Evolutionary conservation across 2,329 filamentous ascomycete genomes (phyloP).

Genomic region (Septoria petroselini): DNA sequence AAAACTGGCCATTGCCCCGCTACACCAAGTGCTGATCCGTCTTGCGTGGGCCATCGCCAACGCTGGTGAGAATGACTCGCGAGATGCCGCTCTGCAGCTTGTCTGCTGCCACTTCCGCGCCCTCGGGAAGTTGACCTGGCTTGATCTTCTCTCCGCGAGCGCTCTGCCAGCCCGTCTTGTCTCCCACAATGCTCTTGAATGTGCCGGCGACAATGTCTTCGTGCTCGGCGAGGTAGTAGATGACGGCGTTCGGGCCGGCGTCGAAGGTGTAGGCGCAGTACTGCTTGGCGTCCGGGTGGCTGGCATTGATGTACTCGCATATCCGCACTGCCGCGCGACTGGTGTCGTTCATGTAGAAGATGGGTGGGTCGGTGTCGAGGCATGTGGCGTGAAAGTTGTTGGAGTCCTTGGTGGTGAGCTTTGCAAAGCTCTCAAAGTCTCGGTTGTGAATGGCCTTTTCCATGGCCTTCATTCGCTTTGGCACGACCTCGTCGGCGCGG

Average conservation of each 20-base stretch:
- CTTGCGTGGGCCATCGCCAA: slow-evolving; percentile 83
- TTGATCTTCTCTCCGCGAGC: slow-evolving; percentile 54
- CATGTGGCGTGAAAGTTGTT: slow-evolving; percentile 97
- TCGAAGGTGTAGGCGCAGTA: slow-evolving; percentile 97
- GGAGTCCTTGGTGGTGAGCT: slow-evolving; percentile 92
- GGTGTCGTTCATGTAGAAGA: slow-evolving; percentile 98
- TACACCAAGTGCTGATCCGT: slow-evolving; percentile 58
- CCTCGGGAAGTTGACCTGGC: slow-evolving; percentile 53
- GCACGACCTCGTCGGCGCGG: slow-evolving; percentile 73
- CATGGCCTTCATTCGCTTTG: slow-evolving; percentile 78
- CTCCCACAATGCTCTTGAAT: slow-evolving; percentile 65
- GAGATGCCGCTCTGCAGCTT: slow-evolving; percentile 73
- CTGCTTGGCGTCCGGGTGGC: slow-evolving; percentile 62
- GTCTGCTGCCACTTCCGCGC: slow-evolving; percentile 57
- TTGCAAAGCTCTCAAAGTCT: slow-evolving; percentile 83
- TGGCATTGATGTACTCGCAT: slow-evolving; percentile 82
- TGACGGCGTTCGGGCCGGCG: slow-evolving; percentile 91
- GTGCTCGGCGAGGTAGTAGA: slow-evolving; percentile 88
- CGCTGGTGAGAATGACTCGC: slow-evolving; percentile 84
- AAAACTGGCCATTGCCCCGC: not conserved
- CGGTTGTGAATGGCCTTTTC: slow-evolving; percentile 71
- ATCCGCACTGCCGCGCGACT: slow-evolving; percentile 81
- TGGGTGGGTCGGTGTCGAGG: slow-evolving; percentile 91
- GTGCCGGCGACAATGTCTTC: slow-evolving; percentile 69
- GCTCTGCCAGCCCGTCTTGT: slow-evolving; percentile 68